phyloP scores from a whole-genome alignment of 805 yeast genomes.

The Debaryomyces hansenii region DNA sequence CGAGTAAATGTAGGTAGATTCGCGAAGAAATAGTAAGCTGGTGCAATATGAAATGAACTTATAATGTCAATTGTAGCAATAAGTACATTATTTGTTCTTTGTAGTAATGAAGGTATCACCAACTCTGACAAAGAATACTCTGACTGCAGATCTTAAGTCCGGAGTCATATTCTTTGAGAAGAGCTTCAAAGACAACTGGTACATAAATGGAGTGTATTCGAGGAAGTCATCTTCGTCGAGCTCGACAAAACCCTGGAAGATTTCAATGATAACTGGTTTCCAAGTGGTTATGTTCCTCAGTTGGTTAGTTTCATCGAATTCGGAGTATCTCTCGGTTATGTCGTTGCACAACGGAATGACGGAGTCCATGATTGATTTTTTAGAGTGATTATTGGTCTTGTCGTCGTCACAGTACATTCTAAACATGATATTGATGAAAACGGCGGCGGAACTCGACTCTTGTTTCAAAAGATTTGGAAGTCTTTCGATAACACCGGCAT shows the following conservation, averaged over 20 bases:
- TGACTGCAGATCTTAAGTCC: constrained; percentile 62
- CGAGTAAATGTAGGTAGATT: too few species aligned
- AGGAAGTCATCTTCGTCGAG: constrained; percentile 73
- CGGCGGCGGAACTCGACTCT: constrained; percentile 88
- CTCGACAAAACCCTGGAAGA: constrained; percentile 77
- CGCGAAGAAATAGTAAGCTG: too few species aligned
- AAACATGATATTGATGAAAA: constrained; percentile 77
- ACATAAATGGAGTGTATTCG: constrained; percentile 58
- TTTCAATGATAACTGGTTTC: constrained; percentile 90
- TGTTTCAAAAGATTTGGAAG: constrained; percentile 90
- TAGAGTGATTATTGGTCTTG: constrained; percentile 47
- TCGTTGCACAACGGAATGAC: constrained; percentile 66
- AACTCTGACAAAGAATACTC: constrained; percentile 54
- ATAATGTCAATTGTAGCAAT: too few species aligned
- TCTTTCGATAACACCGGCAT: constrained; percentile 88
- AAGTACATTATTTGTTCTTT: too few species aligned
- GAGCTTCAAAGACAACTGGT: constrained; percentile 56
- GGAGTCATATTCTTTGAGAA: constrained; percentile 60
- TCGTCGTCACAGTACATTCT: constrained; percentile 69
- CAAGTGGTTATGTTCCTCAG: constrained; percentile 78
- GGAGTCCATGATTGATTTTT: constrained; percentile 51
- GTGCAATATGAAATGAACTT: too few species aligned
- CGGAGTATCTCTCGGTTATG: constrained; percentile 68
- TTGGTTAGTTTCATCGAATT: constrained; percentile 75
- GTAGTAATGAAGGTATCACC: constrained; percentile 36